phyloP scores from a whole-genome alignment of 768 basidiomycete species.

The Symmetrospora coprosmae region DNA sequence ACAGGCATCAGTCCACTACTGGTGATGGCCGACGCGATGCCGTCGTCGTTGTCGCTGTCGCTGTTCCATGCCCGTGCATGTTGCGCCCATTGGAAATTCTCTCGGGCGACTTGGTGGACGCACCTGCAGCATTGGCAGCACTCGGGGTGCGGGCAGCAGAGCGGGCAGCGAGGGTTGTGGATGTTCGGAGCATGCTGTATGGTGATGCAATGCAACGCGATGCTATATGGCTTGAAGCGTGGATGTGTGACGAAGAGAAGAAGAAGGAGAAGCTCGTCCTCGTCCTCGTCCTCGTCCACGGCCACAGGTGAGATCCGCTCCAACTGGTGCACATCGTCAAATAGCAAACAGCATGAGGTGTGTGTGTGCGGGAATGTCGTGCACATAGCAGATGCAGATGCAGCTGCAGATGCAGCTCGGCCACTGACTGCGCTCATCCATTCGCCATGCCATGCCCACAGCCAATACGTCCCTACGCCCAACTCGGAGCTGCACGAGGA shows the following conservation, averaged over 20 bases:
- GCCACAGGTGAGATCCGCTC: not conserved
- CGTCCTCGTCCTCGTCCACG: too few species aligned
- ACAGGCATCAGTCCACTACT: not conserved
- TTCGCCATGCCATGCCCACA: slow-evolving; percentile 36
- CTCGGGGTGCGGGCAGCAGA: not conserved
- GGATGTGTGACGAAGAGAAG: not conserved
- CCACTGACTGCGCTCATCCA: not conserved
- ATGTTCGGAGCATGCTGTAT: slow-evolving; percentile 11
- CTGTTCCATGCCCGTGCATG: too few species aligned
- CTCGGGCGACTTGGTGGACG: too few species aligned
- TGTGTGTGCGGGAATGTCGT: too few species aligned
- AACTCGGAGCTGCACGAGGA: slow-evolving; percentile 97
- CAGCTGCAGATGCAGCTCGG: not conserved
- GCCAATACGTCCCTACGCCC: slow-evolving; percentile 91
- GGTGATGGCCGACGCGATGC: not conserved
- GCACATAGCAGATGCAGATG: not conserved
- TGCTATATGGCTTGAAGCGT: not conserved
- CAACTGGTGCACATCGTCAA: not conserved
- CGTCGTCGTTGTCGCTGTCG: too few species aligned
- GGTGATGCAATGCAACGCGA: not conserved
- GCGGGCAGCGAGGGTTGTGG: not conserved
- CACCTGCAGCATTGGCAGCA: too few species aligned
- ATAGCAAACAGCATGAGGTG: slow-evolving; percentile 12
- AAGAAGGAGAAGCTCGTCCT: too few species aligned
- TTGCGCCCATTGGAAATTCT: too few species aligned